These are phyloP conservation scores for Geotrichum cucujoidarum DNA, from an alignment of 1,139 yeast species.

Conservation along the genomic window DNA sequence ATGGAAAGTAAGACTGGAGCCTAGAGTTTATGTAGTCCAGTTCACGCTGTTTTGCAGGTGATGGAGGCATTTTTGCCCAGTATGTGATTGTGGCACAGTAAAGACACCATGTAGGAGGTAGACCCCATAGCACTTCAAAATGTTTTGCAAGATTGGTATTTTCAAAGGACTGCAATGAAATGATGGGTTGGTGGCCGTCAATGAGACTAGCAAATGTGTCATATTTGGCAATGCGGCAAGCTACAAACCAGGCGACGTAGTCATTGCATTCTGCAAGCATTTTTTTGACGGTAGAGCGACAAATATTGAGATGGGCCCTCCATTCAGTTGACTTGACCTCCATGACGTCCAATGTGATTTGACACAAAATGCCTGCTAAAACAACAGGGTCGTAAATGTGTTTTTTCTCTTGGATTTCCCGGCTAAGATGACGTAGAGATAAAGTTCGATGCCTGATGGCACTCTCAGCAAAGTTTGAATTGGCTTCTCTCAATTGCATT, in stretches of 20 bases:
- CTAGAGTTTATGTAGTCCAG: neutral
- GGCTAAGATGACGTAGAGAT: conserved; percentile 5
- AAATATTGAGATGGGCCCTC: conserved; percentile 8
- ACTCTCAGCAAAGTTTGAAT: neutral
- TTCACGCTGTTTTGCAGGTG: neutral
- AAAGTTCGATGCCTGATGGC: conserved; percentile 11
- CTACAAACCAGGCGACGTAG: conserved; percentile 9
- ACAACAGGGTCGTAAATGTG: conserved; percentile 1
- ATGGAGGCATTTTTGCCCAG: neutral
- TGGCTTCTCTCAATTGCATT: conserved; percentile 11
- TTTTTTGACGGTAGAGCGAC: conserved; percentile 4
- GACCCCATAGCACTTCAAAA: conserved; percentile 9
- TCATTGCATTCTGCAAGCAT: neutral
- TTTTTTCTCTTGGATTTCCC: conserved; percentile 3
- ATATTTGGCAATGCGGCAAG: conserved; percentile 14
- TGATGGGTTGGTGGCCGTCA: conserved; percentile 15
- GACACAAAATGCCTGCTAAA: conserved; percentile 14
- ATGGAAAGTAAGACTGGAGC: neutral
- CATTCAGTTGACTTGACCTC: conserved; percentile 13
- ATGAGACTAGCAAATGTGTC: conserved; percentile 14
- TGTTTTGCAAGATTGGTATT: neutral
- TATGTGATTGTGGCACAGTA: conserved; percentile 6
- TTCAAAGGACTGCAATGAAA: conserved; percentile 5
- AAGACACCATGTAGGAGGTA: conserved; percentile 10
- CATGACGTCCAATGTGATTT: conserved; percentile 16